Evolutionary conservation across 139 green algal species (phyloP).

Genomic region (Closterium sp.): DNA sequence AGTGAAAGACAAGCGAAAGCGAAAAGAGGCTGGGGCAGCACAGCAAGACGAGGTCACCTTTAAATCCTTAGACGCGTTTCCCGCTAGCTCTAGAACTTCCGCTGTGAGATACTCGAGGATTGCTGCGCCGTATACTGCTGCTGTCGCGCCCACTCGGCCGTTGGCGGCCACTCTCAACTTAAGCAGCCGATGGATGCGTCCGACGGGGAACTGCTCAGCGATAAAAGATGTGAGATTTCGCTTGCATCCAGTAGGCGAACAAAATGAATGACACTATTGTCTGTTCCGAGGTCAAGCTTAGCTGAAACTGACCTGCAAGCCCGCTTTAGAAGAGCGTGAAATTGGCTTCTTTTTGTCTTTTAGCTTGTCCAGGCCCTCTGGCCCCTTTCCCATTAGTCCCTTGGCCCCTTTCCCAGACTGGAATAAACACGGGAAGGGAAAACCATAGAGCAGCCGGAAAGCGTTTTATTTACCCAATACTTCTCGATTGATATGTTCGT

Average conservation of each 20-base stretch:
- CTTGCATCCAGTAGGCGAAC: neutral
- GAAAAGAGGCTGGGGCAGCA: neutral
- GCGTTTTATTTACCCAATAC: neutral
- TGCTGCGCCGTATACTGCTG: constrained; percentile 84
- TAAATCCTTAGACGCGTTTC: constrained; percentile 99
- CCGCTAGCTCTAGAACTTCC: constrained; percentile 98
- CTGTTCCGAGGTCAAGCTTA: neutral
- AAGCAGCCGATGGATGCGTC: constrained; percentile 94
- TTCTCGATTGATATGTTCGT: neutral
- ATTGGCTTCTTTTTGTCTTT: neutral
- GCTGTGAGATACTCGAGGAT: constrained; percentile 83
- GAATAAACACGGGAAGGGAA: neutral
- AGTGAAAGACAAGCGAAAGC: neutral
- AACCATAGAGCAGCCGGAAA: neutral
- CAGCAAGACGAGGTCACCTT: constrained; percentile 63
- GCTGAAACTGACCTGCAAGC: neutral
- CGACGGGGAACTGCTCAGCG: constrained; percentile 88
- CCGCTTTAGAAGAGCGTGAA: neutral
- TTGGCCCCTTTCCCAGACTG: neutral
- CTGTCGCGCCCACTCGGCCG: constrained; percentile 94
- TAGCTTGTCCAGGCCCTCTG: neutral
- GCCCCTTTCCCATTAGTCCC: neutral
- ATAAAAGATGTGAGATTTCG: neutral
- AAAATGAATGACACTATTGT: neutral
- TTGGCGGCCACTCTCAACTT: constrained; percentile 92